Evolutionary conservation across 2,329 filamentous ascomycete genomes (phyloP).

Genomic region (Diplocarpon mali): DNA sequence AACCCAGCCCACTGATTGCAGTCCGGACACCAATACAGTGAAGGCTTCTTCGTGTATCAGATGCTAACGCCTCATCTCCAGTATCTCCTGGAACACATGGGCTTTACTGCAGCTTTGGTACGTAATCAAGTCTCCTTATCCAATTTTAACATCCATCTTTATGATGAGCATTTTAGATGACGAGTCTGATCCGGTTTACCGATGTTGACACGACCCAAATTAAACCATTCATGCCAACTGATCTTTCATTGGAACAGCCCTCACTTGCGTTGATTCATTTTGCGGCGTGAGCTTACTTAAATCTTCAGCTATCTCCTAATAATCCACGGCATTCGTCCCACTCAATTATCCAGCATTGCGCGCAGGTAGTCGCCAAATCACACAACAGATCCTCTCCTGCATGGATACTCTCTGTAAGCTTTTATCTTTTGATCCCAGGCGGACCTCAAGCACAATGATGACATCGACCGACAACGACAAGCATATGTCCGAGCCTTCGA

Average conservation of each 20-base stretch:
- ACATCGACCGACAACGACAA: constrained; percentile 77
- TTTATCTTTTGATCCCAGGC: constrained; percentile 15
- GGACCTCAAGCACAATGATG: constrained; percentile 52
- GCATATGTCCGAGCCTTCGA: constrained; percentile 86
- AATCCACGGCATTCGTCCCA: background rate
- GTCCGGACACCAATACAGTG: constrained; percentile 6
- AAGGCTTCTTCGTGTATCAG: no score
- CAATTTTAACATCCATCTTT: constrained; percentile 15
- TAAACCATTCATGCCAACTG: constrained; percentile 64
- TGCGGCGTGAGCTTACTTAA: constrained; percentile 12
- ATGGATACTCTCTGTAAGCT: constrained; percentile 1
- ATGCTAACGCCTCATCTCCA: no score
- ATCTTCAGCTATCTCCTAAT: background rate
- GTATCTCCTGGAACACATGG: background rate
- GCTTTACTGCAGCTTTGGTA: constrained; percentile 10
- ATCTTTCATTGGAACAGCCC: constrained; percentile 26
- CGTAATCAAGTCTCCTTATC: constrained; percentile 2
- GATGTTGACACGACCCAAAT: constrained; percentile 57
- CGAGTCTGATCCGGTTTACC: constrained; percentile 67
- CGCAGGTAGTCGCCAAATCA: background rate
- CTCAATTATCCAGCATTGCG: background rate
- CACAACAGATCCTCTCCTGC: no score
- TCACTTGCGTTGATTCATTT: constrained; percentile 1
- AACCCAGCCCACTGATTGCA: constrained; percentile 93
- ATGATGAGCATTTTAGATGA: constrained; percentile 55